phyloP scores from a whole-genome alignment of 495 filamentous ascomycete species.

The Aspergillus ostianus region DNA sequence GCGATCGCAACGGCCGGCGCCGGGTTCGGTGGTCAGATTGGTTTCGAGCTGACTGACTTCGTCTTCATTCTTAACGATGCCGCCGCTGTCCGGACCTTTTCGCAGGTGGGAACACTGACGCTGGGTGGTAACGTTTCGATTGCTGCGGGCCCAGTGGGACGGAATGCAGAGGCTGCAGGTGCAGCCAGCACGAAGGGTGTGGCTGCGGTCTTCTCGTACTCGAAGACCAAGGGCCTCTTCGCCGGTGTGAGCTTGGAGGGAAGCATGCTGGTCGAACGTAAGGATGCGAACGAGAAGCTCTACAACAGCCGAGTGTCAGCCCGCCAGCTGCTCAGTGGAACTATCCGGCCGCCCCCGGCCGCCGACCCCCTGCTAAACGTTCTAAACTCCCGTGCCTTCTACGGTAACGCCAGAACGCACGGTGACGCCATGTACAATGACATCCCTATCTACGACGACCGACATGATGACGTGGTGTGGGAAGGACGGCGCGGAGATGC shows the following conservation, averaged over 20 bases:
- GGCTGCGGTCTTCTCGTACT: constrained; percentile 91
- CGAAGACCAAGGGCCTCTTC: constrained; percentile 95
- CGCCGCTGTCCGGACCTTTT: constrained; percentile 89
- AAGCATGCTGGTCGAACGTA: constrained; percentile 83
- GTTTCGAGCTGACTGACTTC: constrained; percentile 96
- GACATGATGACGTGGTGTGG: constrained; percentile 91
- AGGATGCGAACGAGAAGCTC: constrained; percentile 94
- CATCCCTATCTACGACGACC: constrained; percentile 85
- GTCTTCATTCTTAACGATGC: constrained; percentile 98
- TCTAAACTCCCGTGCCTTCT: constrained; percentile 80
- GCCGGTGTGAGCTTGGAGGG: constrained; percentile 94
- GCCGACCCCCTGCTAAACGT: constrained; percentile 82
- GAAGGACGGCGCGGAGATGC: constrained; percentile 73
- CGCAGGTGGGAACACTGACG: constrained; percentile 85
- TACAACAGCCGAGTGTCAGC: constrained; percentile 83
- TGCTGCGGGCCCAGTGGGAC: constrained; percentile 87
- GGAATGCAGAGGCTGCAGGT: constrained; percentile 95
- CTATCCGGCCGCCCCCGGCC: constrained; percentile 72
- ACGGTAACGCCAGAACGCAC: constrained; percentile 50
- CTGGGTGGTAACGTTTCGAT: constrained; percentile 96
- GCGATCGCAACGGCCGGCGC: constrained; percentile 89
- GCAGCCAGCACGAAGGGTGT: constrained; percentile 88
- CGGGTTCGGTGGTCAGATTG: constrained; percentile 95
- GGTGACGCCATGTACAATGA: constrained; percentile 89
- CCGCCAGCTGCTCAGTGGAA: constrained; percentile 74